A percentile compares a stretch with the other conserved stretches of the same genome.
phyloP scores from a whole-genome alignment of 2,329 filamentous ascomycete species.

The Fusarium fujikuroi region DNA sequence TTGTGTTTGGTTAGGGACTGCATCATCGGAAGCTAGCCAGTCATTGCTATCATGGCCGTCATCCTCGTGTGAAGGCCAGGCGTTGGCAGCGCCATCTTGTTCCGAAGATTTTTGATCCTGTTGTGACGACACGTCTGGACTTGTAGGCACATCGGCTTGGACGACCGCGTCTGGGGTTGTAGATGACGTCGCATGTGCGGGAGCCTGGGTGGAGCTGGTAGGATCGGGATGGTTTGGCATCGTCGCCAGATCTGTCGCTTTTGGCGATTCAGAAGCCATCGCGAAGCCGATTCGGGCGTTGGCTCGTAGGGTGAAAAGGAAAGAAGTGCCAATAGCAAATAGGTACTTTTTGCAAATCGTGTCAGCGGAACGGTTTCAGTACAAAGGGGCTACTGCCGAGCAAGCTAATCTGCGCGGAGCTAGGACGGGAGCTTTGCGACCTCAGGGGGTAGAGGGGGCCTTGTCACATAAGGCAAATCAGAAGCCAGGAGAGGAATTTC shows the following conservation, averaged over 20 bases:
- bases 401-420: slow-evolving; percentile 39
- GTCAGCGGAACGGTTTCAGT: slow-evolving; percentile 39
- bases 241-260: slow-evolving; percentile 54
- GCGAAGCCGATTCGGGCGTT: slow-evolving; percentile 36
- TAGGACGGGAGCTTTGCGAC: slow-evolving; percentile 30
- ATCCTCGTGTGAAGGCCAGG: slow-evolving; percentile 40
- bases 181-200: slow-evolving; percentile 40
- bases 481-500: slow-evolving; percentile 7
- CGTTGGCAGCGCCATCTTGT: slow-evolving; percentile 20
- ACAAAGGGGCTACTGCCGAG: slow-evolving; percentile 40
- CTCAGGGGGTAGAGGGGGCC: slow-evolving; percentile 36
- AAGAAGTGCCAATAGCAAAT: slow-evolving; percentile 35
- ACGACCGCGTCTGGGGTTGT: slow-evolving; percentile 16
- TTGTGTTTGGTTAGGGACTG: slow-evolving; percentile 11
- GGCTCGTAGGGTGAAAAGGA: slow-evolving; percentile 21
- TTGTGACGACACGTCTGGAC: slow-evolving; percentile 26
- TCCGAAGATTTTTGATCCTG: slow-evolving; percentile 5
- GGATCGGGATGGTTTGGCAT: slow-evolving; percentile 51
- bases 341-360: slow-evolving; percentile 35
- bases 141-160: slow-evolving; percentile 11
- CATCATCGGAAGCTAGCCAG: slow-evolving; percentile 41
- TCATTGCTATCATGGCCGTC: slow-evolving; percentile 40
- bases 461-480: neutral
- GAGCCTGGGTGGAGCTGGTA: slow-evolving; percentile 30
- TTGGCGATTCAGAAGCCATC: slow-evolving; percentile 53